A percentile compares a stretch with the other conserved stretches of the same genome.
phyloP scores from a whole-genome alignment of 176 grass and related monocot genomes.

The Pontederia paniculata region DNA sequence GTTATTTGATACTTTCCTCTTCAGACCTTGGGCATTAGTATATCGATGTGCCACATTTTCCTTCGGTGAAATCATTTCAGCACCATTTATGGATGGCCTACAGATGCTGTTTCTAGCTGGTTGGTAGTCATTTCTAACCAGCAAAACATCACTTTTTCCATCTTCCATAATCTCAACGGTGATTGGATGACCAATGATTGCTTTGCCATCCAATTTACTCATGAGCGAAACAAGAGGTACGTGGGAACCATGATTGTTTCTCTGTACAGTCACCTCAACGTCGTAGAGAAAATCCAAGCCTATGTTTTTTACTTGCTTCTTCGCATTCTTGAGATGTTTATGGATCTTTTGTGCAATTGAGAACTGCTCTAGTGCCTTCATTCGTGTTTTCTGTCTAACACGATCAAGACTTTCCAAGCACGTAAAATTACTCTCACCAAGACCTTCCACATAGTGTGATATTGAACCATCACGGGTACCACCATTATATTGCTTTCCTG shows the following conservation, averaged over 20 bases:
- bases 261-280: conserved; percentile 66
- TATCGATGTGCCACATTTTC: not conserved
- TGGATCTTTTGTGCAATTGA: conserved; percentile 19
- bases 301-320: conserved; percentile 45
- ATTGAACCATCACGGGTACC: conserved; percentile 12
- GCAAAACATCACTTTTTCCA: conserved; percentile 19
- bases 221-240: conserved; percentile 84
- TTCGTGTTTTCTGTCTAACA: conserved; percentile 14
- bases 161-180: conserved; percentile 57
- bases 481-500: conserved; percentile 26
- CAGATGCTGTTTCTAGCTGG: conserved; percentile 15
- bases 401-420: conserved; percentile 19
- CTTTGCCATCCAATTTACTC: conserved; percentile 86
- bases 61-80: conserved; percentile 22
- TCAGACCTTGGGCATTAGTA: conserved; percentile 14
- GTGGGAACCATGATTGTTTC: conserved; percentile 52
- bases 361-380: conserved; percentile 7
- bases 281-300: conserved; percentile 45
- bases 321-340: conserved; percentile 18
- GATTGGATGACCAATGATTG: conserved; percentile 67
- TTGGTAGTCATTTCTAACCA: conserved; percentile 24
- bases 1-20: conserved; percentile 25
- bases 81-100: not conserved
- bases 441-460: conserved; percentile 18
- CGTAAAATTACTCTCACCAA: conserved; percentile 25